Base-by-base conservation (phyloP, 2,329 filamentous ascomycete genomes). In the Thielaviopsis euricoi region DNA sequence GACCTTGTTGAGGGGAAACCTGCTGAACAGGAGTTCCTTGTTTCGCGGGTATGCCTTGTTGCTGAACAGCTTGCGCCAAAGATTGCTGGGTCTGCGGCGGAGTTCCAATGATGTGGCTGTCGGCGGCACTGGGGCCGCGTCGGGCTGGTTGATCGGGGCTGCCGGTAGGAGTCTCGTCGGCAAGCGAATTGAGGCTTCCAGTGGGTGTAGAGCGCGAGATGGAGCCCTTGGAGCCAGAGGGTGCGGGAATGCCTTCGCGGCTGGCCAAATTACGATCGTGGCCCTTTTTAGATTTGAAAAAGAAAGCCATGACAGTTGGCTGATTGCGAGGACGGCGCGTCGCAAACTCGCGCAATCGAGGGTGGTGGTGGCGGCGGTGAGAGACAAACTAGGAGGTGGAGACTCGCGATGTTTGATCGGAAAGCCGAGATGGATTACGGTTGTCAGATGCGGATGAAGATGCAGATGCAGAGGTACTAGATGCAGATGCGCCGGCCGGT, bases 211-310 rank as follows among this genome's bases (percentile, higher is more conserved):
- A 80, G 59, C 85, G 82, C 64, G 80, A 72, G 3, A 69, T 64
- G 2, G 70, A 67, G 51, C 67, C 70, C 69, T 83, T 84, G 62
- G 61, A 61, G 40, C 61, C 61, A 55, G 60, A 55, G 17, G 60
- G 61, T 40, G 56, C 58, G 13, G 60, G 58, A 43, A 51, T 40
- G 21, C 59, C 59, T 25, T 82, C 79, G 67, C 79, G 77, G 67
- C 74, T 78, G 56, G 74, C 71, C 63, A 78, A 68, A 59, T 72
- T 73, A 67, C 82, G 79, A 65, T 84, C 81, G 69, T 85, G 82
- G 67, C 80, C 78, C 71, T 87, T 89, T 73, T 89, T 89, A 58
- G 83, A 87, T 70, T 88, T 88, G 75, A 89, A 89, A 62, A 89
- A 77, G 71, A 89, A 89, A 64, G 86, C 83, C 86, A 89, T 89